Evolutionary conservation across 148 eudicot species (phyloP).

Genomic region (Silene latifolia): DNA sequence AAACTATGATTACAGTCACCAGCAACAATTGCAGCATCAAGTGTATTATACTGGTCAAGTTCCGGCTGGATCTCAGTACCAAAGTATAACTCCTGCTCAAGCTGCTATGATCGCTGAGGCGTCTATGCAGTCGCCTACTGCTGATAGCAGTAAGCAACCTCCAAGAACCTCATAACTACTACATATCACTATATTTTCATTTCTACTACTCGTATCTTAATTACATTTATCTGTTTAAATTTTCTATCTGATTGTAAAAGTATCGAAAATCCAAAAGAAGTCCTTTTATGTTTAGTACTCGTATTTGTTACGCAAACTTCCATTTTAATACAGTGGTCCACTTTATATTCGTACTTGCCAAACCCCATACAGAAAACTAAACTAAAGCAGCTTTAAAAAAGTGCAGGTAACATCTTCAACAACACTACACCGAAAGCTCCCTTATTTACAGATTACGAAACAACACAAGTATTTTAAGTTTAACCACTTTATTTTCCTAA

Average conservation of each 20-base stretch:
- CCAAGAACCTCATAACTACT: conserved; percentile 20
- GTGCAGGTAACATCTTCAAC: not conserved
- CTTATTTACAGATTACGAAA: not conserved
- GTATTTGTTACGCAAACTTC: not conserved
- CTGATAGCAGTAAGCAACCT: conserved; percentile 14
- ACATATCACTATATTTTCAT: not conserved
- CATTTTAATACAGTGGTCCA: not conserved
- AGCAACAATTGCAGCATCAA: conserved; percentile 14
- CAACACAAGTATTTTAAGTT: no score
- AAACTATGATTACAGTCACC: conserved; percentile 19
- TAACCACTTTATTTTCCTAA: no score
- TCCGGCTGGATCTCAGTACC: conserved; percentile 23
- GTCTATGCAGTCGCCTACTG: conserved; percentile 22
- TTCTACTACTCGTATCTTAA: no score
- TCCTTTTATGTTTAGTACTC: not conserved
- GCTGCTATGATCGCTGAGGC: conserved; percentile 34
- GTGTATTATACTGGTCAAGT: conserved; percentile 29
- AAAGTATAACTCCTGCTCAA: conserved; percentile 32
- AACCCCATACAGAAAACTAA: not conserved
- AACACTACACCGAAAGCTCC: not conserved
- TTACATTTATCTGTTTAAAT: not conserved
- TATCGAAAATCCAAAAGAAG: not conserved
- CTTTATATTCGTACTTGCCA: not conserved
- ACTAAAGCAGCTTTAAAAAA: not conserved
- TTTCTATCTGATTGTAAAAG: not conserved